These are phyloP conservation scores for Clausena lansium DNA, from an alignment of 345 rosid species.

Conservation along the genomic window DNA sequence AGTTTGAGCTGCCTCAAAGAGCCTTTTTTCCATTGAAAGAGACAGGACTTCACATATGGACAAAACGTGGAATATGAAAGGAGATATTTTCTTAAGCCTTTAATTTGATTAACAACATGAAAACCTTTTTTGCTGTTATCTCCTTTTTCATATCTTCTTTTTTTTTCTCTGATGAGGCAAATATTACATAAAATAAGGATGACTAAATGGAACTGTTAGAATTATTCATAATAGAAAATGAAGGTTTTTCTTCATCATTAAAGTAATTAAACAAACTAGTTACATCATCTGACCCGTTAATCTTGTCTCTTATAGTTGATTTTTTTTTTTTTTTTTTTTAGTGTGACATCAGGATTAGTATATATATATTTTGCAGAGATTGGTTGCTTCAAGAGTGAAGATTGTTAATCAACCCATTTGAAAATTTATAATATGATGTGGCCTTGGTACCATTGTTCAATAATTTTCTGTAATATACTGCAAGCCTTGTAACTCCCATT, in stretches of 20 bases:
- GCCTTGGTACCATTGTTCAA: background rate
- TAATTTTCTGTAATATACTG: background rate
- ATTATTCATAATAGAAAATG: too few species aligned
- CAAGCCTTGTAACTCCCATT: background rate
- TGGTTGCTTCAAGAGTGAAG: background rate
- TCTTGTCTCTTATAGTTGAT: too few species aligned
- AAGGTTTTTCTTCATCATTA: too few species aligned
- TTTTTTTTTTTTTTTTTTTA: too few species aligned
- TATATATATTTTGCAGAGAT: background rate
- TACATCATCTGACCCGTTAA: background rate
- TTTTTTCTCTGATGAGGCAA: background rate
- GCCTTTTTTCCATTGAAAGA: background rate
- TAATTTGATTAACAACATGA: too few species aligned
- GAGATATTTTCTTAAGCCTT: too few species aligned
- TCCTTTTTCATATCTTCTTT: too few species aligned
- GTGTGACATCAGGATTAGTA: background rate
- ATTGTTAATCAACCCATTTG: background rate
- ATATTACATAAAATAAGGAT: background rate
- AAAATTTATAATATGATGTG: background rate
- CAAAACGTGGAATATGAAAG: too few species aligned
- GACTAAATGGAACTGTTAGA: background rate
- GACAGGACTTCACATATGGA: background rate
- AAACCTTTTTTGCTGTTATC: too few species aligned
- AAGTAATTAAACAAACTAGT: background rate
- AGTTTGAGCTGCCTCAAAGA: constrained; percentile 23